Conservation (phyloP, 2,329 filamentous ascomycete species). For the Arthroderma uncinatum region DNA sequence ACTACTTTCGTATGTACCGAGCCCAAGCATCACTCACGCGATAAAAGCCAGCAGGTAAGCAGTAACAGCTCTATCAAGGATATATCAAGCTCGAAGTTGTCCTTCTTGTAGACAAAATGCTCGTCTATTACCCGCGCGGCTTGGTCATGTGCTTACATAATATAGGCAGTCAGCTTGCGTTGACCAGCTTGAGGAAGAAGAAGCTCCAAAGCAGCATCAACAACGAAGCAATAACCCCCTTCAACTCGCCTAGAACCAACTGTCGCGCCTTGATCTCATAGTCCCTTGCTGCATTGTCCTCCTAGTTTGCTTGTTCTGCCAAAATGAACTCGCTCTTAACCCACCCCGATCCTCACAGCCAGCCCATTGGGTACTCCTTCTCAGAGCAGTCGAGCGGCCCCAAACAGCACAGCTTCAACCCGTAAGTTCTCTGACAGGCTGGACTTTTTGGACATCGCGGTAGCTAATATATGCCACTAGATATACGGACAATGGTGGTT, state of each 20-base stretch:
- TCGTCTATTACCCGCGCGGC: too few relatives aligned
- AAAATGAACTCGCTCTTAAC: conserved; percentile 47
- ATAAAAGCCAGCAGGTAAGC: not conserved
- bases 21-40: conserved; percentile 26
- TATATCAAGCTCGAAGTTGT: not conserved
- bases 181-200: not conserved
- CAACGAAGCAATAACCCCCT: not conserved
- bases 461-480: conserved; percentile 19
- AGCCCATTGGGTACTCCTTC: conserved; percentile 51
- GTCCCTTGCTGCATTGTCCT: not conserved
- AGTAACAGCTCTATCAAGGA: not conserved
- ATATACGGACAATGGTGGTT: conserved; percentile 96
- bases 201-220: not conserved
- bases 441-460: conserved; percentile 7
- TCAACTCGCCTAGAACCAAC: not conserved
- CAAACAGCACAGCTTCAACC: conserved; percentile 77
- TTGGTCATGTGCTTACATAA: not conserved
- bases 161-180: not conserved
- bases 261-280: not conserved
- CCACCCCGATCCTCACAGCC: conserved; percentile 38
- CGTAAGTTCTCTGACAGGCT: conserved; percentile 46
- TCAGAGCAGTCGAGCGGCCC: conserved; percentile 40
- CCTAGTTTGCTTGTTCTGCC: conserved; percentile 6
- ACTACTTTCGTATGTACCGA: conserved; percentile 36
- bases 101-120: not conserved